Conservation (phyloP, 768 basidiomycete species). For the Fomitopsis serialis region DNA sequence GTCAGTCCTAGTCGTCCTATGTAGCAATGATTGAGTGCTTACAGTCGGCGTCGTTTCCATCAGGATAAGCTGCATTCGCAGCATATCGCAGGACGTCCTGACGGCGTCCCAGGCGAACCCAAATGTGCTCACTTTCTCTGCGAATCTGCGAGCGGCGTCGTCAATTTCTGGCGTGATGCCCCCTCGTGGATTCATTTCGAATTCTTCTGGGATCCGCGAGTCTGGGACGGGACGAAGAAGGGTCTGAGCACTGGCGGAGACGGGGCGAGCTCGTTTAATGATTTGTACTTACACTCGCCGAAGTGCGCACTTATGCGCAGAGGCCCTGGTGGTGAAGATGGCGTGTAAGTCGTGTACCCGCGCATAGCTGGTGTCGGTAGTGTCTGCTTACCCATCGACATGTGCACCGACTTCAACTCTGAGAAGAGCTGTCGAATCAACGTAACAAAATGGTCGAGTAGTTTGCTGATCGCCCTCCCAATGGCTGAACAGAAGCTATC, state of each 20-base stretch:
- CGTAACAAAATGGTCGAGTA: slow-evolving; percentile 14
- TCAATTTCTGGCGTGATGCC: slow-evolving; percentile 5
- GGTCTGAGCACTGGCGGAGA: too few relatives aligned
- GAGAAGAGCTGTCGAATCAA: slow-evolving; percentile 18
- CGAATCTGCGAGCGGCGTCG: slow-evolving; percentile 15
- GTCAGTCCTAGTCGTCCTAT: slow-evolving; percentile 21
- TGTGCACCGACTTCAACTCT: slow-evolving; percentile 17
- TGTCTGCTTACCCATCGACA: slow-evolving; percentile 12
- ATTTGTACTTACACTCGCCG: slow-evolving; percentile 2
- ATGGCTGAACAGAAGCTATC: slow-evolving; percentile 19
- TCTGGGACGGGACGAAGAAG: background rate
- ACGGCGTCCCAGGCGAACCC: slow-evolving; percentile 24
- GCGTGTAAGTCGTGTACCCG: background rate
- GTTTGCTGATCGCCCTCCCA: slow-evolving; percentile 18
- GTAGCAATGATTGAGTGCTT: slow-evolving; percentile 20
- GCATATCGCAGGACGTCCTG: slow-evolving; percentile 15
- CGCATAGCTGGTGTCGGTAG: background rate
- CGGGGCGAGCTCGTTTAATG: slow-evolving; percentile 4
- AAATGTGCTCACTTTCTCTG: slow-evolving; percentile 16
- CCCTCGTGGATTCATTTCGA: slow-evolving; percentile 4
- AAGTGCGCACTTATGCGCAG: slow-evolving; percentile 13
- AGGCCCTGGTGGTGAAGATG: background rate
- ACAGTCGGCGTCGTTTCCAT: slow-evolving; percentile 16
- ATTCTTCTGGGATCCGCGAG: slow-evolving; percentile 2
- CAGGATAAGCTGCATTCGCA: slow-evolving; percentile 18